Evolutionary conservation across 768 basidiomycete genomes (phyloP).

Genomic region (Lactarius quietus): DNA sequence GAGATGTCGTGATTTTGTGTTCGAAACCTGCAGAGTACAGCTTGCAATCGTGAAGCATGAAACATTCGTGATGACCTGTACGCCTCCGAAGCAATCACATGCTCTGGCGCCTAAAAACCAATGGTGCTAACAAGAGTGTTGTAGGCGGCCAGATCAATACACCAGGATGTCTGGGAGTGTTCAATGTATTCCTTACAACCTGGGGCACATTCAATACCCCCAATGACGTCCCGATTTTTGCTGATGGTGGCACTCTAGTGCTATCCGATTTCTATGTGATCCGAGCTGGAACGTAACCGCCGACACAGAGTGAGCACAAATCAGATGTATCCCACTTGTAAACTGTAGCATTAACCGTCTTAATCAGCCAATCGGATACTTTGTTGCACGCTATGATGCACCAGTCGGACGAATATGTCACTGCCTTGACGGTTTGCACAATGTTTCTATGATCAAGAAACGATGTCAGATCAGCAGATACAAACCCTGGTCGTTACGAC

Average conservation of each 20-base stretch:
- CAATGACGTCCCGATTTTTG: neutral
- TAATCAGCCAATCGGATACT: neutral
- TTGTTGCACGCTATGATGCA: neutral
- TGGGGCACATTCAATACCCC: neutral
- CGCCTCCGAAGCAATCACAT: neutral
- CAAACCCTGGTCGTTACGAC: neutral
- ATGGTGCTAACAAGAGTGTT: neutral
- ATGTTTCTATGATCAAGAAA: slow-evolving; percentile 2
- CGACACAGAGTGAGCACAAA: neutral
- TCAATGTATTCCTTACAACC: neutral
- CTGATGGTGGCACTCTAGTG: slow-evolving; percentile 4
- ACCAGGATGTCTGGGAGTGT: neutral
- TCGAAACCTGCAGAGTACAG: slow-evolving; percentile 1
- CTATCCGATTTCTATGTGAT: neutral
- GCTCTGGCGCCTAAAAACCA: neutral
- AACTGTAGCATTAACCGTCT: neutral
- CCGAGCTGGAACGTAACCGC: neutral
- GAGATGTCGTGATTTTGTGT: neutral
- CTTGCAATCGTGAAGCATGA: slow-evolving; percentile 5
- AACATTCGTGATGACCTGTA: neutral
- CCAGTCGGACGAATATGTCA: neutral
- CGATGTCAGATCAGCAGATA: neutral
- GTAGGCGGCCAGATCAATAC: neutral
- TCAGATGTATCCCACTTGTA: neutral
- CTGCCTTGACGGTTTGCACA: neutral